A percentile compares a stretch with the other conserved stretches of the same genome.
These are phyloP conservation scores for Yamadazyma spencermartinsiae DNA, from an alignment of 1,139 yeast species.

Conservation along the genomic window DNA sequence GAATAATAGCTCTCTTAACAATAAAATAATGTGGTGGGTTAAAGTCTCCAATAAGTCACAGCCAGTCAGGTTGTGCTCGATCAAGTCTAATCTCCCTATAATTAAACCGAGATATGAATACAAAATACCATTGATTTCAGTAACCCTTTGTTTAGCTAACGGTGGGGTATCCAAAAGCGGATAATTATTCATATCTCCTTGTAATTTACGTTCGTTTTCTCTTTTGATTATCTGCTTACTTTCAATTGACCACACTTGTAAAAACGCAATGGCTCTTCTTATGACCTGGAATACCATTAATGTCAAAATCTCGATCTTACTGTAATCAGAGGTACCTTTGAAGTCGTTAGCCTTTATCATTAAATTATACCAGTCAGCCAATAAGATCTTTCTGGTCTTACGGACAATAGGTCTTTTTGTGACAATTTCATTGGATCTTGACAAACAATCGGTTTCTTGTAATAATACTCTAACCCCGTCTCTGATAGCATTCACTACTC, in stretches of 20 bases:
- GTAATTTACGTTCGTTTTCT: slow-evolving; percentile 37
- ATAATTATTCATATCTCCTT: slow-evolving; percentile 41
- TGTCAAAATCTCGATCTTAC: slow-evolving; percentile 69
- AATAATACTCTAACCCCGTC: slow-evolving; percentile 81
- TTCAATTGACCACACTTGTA: slow-evolving; percentile 74
- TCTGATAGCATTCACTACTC: slow-evolving; percentile 52
- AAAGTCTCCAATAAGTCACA: slow-evolving; percentile 66
- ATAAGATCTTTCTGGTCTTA: slow-evolving; percentile 71
- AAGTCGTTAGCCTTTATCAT: slow-evolving; percentile 86
- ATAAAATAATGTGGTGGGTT: slow-evolving; percentile 65
- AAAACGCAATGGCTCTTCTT: slow-evolving; percentile 68
- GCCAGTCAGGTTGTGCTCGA: slow-evolving; percentile 70
- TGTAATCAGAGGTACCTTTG: slow-evolving; percentile 65
- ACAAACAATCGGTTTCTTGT: slow-evolving; percentile 79
- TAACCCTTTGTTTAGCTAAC: slow-evolving; percentile 65
- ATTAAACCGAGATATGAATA: slow-evolving; percentile 70
- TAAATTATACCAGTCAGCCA: slow-evolving; percentile 89
- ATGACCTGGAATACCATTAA: slow-evolving; percentile 73
- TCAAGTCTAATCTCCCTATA: slow-evolving; percentile 70
- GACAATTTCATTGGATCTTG: slow-evolving; percentile 79
- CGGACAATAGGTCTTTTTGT: slow-evolving; percentile 68
- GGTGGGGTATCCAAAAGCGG: slow-evolving; percentile 59
- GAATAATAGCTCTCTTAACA: slow-evolving; percentile 63
- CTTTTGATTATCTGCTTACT: slow-evolving; percentile 41
- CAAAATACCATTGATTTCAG: slow-evolving; percentile 71